Percentiles rank a stretch among this genome's conserved stretches.
Evolutionary conservation across 805 yeast species (phyloP).

Genomic region (Yamadazyma insecticola): DNA sequence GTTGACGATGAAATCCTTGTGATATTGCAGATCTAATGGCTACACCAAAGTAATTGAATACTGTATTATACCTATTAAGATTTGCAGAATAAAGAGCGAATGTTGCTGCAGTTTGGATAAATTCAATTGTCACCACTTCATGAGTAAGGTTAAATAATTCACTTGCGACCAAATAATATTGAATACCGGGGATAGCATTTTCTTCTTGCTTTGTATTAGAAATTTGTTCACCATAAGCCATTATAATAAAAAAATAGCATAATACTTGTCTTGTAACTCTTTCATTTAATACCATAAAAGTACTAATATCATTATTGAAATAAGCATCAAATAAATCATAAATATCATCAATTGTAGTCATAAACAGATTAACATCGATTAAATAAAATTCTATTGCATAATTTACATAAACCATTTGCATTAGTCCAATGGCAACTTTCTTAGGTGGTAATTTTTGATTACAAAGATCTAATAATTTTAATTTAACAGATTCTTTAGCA

Average conservation of each 20-base stretch:
- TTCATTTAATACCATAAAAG: conserved; percentile 2
- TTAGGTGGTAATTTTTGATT: conserved; percentile 21
- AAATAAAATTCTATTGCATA: conserved; percentile 35
- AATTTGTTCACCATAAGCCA: conserved; percentile 39
- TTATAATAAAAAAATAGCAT: conserved; percentile 28
- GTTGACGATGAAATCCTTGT: conserved; percentile 33
- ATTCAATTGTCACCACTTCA: conserved; percentile 25
- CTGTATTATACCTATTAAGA: conserved; percentile 32
- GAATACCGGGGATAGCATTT: conserved; percentile 28
- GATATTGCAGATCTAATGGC: conserved; percentile 36
- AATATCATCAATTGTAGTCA: conserved; percentile 9
- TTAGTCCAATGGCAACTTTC: conserved; percentile 16
- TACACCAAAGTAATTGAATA: conserved; percentile 35
- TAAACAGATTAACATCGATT: conserved; percentile 20
- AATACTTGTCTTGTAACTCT: conserved; percentile 13
- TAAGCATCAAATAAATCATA: conserved; percentile 8
- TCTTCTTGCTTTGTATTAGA: conserved; percentile 3
- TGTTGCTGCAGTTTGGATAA: conserved; percentile 30
- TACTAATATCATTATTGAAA: conserved; percentile 2
- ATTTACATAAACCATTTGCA: conserved; percentile 21
- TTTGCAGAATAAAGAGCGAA: conserved; percentile 35
- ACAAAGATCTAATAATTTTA: conserved; percentile 11
- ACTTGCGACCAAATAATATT: conserved; percentile 27
- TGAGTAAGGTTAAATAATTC: conserved; percentile 27
- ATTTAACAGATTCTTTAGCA: conserved; percentile 22